phyloP scores from a whole-genome alignment of 495 filamentous ascomycete species.

The Penicillium daleae region DNA sequence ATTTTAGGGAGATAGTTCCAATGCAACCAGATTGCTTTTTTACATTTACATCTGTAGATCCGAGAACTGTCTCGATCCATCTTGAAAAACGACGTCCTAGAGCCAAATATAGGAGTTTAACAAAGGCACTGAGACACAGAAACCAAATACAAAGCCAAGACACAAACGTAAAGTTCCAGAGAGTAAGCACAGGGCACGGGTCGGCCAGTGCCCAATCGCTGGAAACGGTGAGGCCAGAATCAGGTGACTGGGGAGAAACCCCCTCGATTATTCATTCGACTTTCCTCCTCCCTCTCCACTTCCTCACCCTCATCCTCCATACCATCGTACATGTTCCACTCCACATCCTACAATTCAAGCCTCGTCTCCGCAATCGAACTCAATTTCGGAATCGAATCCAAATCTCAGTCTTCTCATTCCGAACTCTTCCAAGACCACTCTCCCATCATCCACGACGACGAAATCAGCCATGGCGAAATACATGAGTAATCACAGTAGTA shows the following conservation, averaged over 20 bases:
- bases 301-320: background rate
- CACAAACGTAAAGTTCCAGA: background rate
- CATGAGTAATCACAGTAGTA: constrained; percentile 69
- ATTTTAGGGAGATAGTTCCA: background rate
- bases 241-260: constrained; percentile 6
- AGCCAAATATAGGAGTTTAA: background rate
- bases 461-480: constrained; percentile 55
- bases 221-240: constrained; percentile 2
- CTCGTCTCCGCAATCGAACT: background rate
- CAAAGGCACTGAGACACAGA: background rate
- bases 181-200: background rate
- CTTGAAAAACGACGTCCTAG: too few species aligned
- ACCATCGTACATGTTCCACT: constrained; percentile 6
- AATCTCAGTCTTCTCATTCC: constrained; percentile 4
- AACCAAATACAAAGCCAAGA: background rate
- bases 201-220: background rate
- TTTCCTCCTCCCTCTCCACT: background rate
- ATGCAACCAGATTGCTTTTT: background rate
- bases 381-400: background rate
- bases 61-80: background rate
- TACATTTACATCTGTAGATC: background rate
- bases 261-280: background rate
- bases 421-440: background rate
- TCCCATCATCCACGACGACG: constrained; percentile 11
- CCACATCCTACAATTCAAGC: background rate